Conservation (phyloP, 139 green algal genomes). For the Chlorella sp. region DNA sequence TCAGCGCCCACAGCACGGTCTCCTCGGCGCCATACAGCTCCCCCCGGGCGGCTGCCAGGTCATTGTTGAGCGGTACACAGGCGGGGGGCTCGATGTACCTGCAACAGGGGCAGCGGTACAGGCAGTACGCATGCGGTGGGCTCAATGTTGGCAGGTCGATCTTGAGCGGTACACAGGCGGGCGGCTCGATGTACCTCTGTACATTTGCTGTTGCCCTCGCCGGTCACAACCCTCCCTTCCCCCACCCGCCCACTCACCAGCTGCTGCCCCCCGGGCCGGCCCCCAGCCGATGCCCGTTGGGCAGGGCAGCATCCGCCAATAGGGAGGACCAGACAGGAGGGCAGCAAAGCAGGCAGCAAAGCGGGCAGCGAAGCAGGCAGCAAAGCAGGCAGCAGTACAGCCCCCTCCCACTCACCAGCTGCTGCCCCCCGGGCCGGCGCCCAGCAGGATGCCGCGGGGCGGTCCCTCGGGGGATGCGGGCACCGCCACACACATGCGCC, state of each 20-base stretch:
- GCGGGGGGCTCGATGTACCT: constrained; percentile 76
- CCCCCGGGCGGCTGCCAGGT: constrained; percentile 68
- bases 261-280: constrained; percentile 14
- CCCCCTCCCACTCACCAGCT: constrained; percentile 15
- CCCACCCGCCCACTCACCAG: constrained; percentile 15
- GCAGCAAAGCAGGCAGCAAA: too few relatives aligned
- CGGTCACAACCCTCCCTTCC: too few relatives aligned
- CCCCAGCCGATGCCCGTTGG: constrained; percentile 69
- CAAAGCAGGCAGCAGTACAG: too few relatives aligned
- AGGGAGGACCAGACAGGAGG: background rate
- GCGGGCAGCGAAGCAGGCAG: background rate
- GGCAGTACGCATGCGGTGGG: background rate
- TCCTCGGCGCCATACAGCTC: constrained; percentile 79
- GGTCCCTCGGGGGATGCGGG: constrained; percentile 30
- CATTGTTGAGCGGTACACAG: constrained; percentile 84
- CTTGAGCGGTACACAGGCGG: constrained; percentile 74
- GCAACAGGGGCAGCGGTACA: background rate
- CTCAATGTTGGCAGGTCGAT: constrained; percentile 71
- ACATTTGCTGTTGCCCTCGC: too few relatives aligned
- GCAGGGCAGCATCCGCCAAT: background rate
- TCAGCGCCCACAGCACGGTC: constrained; percentile 80
- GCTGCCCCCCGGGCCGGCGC: constrained; percentile 33
- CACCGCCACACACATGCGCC: constrained; percentile 78
- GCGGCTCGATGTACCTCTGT: constrained; percentile 71
- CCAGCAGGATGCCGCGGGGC: constrained; percentile 71